Conservation (phyloP, 306 rosid genomes). For the Inga oerstediana region DNA sequence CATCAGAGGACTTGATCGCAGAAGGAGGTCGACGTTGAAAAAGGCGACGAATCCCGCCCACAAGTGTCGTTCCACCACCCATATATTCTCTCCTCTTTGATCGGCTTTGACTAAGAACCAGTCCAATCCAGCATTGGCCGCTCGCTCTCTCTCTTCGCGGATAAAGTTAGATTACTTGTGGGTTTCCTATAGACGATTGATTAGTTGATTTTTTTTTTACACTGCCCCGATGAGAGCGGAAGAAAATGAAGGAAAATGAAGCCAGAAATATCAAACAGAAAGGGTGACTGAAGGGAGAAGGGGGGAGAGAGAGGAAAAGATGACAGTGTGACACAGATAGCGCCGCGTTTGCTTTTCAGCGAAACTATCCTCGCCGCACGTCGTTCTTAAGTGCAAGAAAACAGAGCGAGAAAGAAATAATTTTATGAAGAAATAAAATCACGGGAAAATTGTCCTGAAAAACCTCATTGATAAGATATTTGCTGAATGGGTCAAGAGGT, state of each 20-base stretch:
- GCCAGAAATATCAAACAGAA: background rate
- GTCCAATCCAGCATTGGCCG: slow-evolving; percentile 27
- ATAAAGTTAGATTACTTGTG: background rate
- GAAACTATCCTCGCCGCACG: background rate
- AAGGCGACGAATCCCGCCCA: slow-evolving; percentile 50
- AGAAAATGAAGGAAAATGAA: background rate
- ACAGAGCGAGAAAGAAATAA: background rate
- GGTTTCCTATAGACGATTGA: background rate
- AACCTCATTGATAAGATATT: too few species aligned
- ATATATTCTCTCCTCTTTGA: slow-evolving; percentile 36
- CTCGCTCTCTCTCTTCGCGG: background rate
- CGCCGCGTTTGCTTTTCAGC: background rate
- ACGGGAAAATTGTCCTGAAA: too few species aligned
- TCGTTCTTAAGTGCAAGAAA: background rate
- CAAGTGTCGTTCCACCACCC: slow-evolving; percentile 59
- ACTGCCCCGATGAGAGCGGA: background rate
- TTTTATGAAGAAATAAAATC: too few species aligned
- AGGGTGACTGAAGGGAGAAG: background rate
- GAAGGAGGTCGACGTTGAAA: slow-evolving; percentile 45
- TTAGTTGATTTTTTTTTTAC: background rate
- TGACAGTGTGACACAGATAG: background rate
- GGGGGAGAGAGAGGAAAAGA: background rate
- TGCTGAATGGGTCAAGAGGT: too few species aligned
- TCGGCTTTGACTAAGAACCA: slow-evolving; percentile 30
- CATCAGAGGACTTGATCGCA: background rate